Base-by-base conservation (phyloP, 139 green algal species). In the Eudorina sp. region DNA sequence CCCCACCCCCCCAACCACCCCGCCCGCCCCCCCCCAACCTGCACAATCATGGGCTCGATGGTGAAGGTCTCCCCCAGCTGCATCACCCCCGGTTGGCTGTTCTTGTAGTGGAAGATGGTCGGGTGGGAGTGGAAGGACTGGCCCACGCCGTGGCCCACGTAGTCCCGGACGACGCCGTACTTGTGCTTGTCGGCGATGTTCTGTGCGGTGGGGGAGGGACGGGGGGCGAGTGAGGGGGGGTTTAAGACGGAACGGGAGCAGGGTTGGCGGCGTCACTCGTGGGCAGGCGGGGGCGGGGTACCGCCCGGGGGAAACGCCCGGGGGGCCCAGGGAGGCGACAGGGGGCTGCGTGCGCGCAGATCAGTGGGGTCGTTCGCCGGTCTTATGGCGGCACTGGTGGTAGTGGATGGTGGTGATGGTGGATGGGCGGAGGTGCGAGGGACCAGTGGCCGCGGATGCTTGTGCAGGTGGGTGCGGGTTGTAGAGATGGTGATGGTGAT, bases 41-140 rank as follows among this genome's bases (percentile, higher is more conserved):
- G 73, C 94, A 97, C 76, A 23, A 99, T 93, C 89, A 99, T 99
- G 34, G 98, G 98, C 93, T 99, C 98, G n/a, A 99, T 99, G 0
- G 98, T 99, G 93, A 99, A 99, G 1, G 97, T 99, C 94, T 98
- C 94, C 19, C 96, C 93, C 38, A 91, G 34, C 84, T 96, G 85
- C 73, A 91, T 95, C 4, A 70, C 64, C 2, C 94, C 95, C 14
- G 70, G 88, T 66, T 96, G 85, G 34, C 85, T 93, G 89, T 99
- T 99, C 38, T 91, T 88, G 62, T 94, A 91, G 92, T 99, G 98
- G 13, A 96, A 69, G 31, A 99, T 94, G 31, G 94, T 91, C 2
- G 98, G 98, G 4, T 91, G 92, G 1, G 93, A 94, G 90, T 99
- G 98, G 93, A 99, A 99, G 38, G 94, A 80, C 19, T 58, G 90